phyloP scores from a whole-genome alignment of 208 protist species.

The Angomonas desouzai region DNA sequence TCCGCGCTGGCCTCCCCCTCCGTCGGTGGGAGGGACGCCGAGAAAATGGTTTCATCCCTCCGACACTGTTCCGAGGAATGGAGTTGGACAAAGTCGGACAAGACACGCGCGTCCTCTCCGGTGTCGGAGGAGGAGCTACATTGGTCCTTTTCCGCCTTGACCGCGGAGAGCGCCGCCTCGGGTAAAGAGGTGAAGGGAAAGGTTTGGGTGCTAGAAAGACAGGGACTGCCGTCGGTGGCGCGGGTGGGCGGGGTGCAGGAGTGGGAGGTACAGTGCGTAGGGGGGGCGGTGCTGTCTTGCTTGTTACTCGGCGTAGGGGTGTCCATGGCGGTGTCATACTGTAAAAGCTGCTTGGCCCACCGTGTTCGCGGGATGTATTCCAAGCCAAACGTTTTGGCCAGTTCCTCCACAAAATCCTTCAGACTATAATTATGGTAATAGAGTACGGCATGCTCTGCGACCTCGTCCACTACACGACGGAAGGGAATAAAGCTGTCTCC shows the following conservation, averaged over 20 bases:
- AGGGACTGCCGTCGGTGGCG: not conserved
- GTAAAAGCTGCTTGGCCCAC: constrained; percentile 25
- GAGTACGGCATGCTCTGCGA: constrained; percentile 77
- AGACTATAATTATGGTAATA: constrained; percentile 76
- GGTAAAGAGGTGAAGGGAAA: not conserved
- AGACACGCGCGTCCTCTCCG: not conserved
- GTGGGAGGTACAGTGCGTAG: not conserved
- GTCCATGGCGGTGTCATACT: not conserved
- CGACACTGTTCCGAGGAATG: not conserved
- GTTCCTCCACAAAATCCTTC: constrained; percentile 67
- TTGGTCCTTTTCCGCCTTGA: not conserved
- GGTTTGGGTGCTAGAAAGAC: not conserved
- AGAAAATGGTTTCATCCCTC: not conserved
- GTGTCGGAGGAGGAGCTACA: not conserved
- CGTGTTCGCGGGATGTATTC: constrained; percentile 56
- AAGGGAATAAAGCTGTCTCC: constrained; percentile 57
- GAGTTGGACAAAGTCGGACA: not conserved
- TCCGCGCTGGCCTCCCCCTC: constrained; percentile 9
- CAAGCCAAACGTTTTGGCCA: constrained; percentile 48
- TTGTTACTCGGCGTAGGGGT: not conserved
- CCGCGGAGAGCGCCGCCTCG: not conserved
- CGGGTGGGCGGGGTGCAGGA: not conserved
- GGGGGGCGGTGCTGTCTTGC: not conserved
- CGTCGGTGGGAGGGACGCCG: not conserved
- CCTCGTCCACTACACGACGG: constrained; percentile 72